A percentile compares a stretch with the other conserved stretches of the same genome.
phyloP scores from a whole-genome alignment of 345 rosid genomes.

The Psidium friedrichsthalianum region DNA sequence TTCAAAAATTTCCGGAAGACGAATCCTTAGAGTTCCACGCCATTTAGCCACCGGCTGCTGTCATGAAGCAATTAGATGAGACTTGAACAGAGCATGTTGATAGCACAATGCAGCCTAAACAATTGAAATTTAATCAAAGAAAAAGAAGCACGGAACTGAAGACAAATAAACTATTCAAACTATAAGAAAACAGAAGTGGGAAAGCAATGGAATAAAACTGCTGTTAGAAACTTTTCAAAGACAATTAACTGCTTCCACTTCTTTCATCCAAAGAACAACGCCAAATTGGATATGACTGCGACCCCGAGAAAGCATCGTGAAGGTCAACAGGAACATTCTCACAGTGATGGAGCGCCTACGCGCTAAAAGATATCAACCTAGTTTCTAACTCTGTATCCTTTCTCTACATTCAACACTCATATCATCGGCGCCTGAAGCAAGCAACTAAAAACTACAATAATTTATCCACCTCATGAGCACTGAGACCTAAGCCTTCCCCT shows the following conservation, averaged over 20 bases:
- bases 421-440: background rate
- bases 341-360: background rate
- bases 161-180: background rate
- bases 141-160: background rate
- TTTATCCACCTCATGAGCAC: background rate
- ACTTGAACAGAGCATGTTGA: background rate
- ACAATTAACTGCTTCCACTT: background rate
- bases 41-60: constrained; percentile 27
- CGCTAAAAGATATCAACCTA: background rate
- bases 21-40: constrained; percentile 25
- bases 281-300: background rate
- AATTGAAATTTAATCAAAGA: background rate
- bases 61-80: background rate
- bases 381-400: background rate
- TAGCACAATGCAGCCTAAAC: background rate
- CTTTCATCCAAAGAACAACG: background rate
- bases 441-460: background rate
- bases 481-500: background rate
- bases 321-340: background rate
- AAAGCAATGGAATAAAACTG: background rate
- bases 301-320: background rate
- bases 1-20: constrained; percentile 7
- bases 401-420: background rate
- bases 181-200: background rate
- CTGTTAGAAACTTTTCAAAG: background rate